Evolutionary conservation across 2,329 filamentous ascomycete genomes (phyloP).

Genomic region (Claviceps arundinis): DNA sequence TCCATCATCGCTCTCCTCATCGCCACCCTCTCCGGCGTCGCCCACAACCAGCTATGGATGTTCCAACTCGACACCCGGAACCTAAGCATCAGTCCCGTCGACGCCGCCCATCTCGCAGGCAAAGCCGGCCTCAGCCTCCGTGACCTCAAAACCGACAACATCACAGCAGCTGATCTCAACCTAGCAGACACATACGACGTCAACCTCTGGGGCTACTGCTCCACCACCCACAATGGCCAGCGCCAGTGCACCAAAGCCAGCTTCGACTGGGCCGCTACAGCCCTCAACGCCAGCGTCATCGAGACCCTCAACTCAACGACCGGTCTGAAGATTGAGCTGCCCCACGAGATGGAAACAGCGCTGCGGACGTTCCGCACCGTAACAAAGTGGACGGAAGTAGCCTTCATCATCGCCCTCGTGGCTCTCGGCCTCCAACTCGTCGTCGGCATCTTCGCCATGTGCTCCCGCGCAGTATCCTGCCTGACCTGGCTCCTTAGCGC

Average conservation of each 20-base stretch:
- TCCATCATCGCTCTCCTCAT: constrained; percentile 58
- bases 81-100: constrained; percentile 29
- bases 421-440: constrained; percentile 59
- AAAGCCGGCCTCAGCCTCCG: constrained; percentile 11
- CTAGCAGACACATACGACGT: constrained; percentile 70
- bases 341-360: constrained; percentile 50
- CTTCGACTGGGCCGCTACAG: constrained; percentile 65
- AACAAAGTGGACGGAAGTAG: constrained; percentile 70
- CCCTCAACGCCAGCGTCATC: constrained; percentile 48
- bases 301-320: constrained; percentile 36
- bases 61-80: constrained; percentile 50
- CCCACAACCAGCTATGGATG: constrained; percentile 42
- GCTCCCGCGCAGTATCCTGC: constrained; percentile 69
- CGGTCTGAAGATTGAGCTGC: constrained; percentile 48
- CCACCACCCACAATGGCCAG: constrained; percentile 37
- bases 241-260: constrained; percentile 56
- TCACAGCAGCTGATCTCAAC: constrained; percentile 44
- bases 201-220: constrained; percentile 80
- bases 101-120: constrained; percentile 22
- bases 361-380: constrained; percentile 62
- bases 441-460: constrained; percentile 70
- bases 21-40: constrained; percentile 40
- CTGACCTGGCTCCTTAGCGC: constrained; percentile 65
- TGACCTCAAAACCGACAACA: constrained; percentile 26
- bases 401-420: constrained; percentile 61